phyloP scores from a whole-genome alignment of 495 filamentous ascomycete genomes.

The Haplographium delicatum region DNA sequence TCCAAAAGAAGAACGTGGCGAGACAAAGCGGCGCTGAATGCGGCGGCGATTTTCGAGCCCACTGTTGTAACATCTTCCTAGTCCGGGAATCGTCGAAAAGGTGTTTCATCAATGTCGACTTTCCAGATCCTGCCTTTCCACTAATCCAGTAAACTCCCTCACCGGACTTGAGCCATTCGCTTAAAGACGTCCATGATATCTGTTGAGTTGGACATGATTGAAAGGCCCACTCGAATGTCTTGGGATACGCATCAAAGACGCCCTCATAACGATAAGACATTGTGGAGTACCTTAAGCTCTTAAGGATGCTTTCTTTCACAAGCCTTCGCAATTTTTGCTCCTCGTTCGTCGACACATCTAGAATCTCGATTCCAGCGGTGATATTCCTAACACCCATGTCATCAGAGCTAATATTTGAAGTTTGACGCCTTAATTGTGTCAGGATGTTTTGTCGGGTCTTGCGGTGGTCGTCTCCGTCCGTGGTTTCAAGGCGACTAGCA shows the following conservation, averaged over 20 bases:
- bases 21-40: slow-evolving; percentile 8
- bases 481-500: background rate
- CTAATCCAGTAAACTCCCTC: slow-evolving; percentile 31
- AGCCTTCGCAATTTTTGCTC: background rate
- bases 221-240: slow-evolving; percentile 30
- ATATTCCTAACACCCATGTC: background rate
- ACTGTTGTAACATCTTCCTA: slow-evolving; percentile 7
- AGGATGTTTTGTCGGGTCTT: background rate
- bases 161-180: slow-evolving; percentile 18
- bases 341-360: background rate
- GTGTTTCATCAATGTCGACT: slow-evolving; percentile 38
- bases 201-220: background rate
- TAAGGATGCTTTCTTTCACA: slow-evolving; percentile 8
- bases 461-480: background rate
- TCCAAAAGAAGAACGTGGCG: slow-evolving; percentile 38
- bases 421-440: background rate
- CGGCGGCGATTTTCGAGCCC: slow-evolving; percentile 23
- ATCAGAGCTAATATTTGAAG: background rate
- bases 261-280: slow-evolving; percentile 28
- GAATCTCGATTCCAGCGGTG: background rate
- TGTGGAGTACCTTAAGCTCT: slow-evolving; percentile 17
- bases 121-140: slow-evolving; percentile 36
- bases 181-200: slow-evolving; percentile 14
- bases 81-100: slow-evolving; percentile 19
- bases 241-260: slow-evolving; percentile 19